phyloP scores from a whole-genome alignment of 441 rosid genomes.

The Bruguiera hainesii region DNA sequence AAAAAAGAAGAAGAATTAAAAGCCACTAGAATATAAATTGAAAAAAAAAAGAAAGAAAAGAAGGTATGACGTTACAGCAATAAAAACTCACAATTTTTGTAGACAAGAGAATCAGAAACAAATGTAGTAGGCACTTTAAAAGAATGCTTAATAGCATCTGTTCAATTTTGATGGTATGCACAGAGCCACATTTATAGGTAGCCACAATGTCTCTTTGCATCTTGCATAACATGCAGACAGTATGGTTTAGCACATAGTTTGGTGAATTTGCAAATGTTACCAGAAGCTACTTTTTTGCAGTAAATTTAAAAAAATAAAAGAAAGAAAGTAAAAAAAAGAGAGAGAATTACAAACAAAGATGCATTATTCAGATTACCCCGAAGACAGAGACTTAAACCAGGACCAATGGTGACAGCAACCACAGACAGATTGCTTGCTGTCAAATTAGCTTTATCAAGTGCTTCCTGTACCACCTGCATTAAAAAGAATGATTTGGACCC shows the following conservation, averaged over 20 bases:
- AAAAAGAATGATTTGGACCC: not conserved
- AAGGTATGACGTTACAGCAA: too few relatives aligned
- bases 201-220: not conserved
- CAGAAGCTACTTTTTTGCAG: too few relatives aligned
- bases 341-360: not conserved
- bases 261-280: not conserved
- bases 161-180: not conserved
- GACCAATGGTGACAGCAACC: conserved; percentile 99
- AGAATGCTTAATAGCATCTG: too few relatives aligned
- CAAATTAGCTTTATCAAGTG: conserved; percentile 66
- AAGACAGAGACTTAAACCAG: conserved; percentile 94
- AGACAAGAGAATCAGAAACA: too few relatives aligned
- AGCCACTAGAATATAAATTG: not conserved
- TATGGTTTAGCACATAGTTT: not conserved
- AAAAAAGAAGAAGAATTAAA: too few relatives aligned
- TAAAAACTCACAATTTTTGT: too few relatives aligned
- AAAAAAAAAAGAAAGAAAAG: too few relatives aligned
- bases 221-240: not conserved
- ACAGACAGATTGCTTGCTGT: conserved; percentile 75
- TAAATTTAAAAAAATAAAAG: not conserved
- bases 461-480: conserved; percentile 79
- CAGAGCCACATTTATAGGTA: not conserved
- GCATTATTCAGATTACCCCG: conserved; percentile 53
- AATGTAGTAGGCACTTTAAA: too few relatives aligned
- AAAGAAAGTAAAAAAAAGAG: not conserved